Conservation (phyloP, 2,329 filamentous ascomycete species). For the Tolypocladium tundrense region DNA sequence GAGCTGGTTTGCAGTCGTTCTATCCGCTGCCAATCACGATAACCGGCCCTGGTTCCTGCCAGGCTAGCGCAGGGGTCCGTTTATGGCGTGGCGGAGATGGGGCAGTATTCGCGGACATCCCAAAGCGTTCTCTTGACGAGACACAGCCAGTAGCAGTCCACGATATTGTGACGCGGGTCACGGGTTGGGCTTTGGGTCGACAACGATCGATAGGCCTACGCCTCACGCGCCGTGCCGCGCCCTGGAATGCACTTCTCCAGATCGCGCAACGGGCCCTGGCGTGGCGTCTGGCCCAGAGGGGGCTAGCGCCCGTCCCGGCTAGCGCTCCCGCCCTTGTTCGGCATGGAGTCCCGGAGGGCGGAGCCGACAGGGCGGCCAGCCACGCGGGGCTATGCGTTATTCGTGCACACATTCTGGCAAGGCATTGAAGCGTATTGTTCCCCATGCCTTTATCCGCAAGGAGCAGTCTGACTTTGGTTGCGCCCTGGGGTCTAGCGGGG, state of each 20-base stretch:
- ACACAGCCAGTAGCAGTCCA: background rate
- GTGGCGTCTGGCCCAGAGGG: too few relatives aligned
- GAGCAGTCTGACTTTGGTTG: conserved; percentile 53
- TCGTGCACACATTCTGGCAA: too few relatives aligned
- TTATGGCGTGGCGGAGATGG: background rate
- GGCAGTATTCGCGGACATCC: background rate
- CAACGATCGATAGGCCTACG: background rate
- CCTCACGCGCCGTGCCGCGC: background rate
- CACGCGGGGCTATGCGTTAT: background rate
- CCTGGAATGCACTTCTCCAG: too few relatives aligned
- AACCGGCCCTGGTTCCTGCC: background rate
- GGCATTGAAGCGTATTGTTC: conserved; percentile 6
- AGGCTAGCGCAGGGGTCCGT: background rate
- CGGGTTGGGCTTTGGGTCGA: background rate
- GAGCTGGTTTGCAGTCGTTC: background rate
- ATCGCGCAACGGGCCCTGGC: too few relatives aligned
- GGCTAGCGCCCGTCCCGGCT: too few relatives aligned
- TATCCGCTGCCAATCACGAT: background rate
- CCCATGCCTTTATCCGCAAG: conserved; percentile 35
- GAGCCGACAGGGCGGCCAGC: background rate
- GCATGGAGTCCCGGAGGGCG: too few relatives aligned
- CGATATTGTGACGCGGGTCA: background rate
- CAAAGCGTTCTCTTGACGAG: background rate
- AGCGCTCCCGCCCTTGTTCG: too few relatives aligned
- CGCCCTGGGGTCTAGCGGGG: too few relatives aligned